Evolutionary conservation across 2,329 filamentous ascomycete genomes (phyloP).

Genomic region (Stagonosporopsis cucurbitacearum): DNA sequence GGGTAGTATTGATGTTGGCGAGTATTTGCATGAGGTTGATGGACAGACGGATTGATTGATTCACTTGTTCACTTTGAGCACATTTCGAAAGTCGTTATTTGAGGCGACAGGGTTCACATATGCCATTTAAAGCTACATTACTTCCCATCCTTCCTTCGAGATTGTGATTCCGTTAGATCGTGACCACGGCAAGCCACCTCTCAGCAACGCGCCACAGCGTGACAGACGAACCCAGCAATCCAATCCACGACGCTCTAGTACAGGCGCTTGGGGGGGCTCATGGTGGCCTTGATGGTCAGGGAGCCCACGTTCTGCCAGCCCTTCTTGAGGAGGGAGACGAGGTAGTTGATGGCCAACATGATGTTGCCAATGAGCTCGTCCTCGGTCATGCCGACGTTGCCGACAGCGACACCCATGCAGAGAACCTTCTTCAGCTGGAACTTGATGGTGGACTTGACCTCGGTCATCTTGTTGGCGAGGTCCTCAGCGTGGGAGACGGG

Average conservation of each 20-base stretch:
- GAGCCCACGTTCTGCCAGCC: conserved; percentile 99
- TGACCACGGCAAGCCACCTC: conserved; percentile 25
- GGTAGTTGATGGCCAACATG: conserved; percentile 99
- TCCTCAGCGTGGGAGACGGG: conserved; percentile 97
- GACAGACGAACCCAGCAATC: conserved; percentile 23
- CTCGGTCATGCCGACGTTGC: conserved; percentile 96
- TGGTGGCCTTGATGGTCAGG: conserved; percentile 99
- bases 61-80: neutral
- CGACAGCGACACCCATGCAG: conserved; percentile 99
- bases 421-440: conserved; percentile 99
- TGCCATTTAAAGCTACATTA: conserved; percentile 40
- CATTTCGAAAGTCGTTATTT: neutral
- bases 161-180: conserved; percentile 30
- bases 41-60: too few relatives aligned
- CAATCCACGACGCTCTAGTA: conserved; percentile 69
- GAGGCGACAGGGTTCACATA: conserved; percentile 15
- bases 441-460: conserved; percentile 99
- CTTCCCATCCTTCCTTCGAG: conserved; percentile 27
- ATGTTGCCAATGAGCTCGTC: conserved; percentile 98
- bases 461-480: conserved; percentile 91
- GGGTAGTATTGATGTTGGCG: too few relatives aligned
- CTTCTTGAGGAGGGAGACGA: conserved; percentile 99
- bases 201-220: conserved; percentile 24
- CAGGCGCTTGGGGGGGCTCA: conserved; percentile 97
- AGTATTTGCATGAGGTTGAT: too few relatives aligned